Evolutionary conservation across 345 rosid species (phyloP).

Genomic region (Euphorbia lathyris): DNA sequence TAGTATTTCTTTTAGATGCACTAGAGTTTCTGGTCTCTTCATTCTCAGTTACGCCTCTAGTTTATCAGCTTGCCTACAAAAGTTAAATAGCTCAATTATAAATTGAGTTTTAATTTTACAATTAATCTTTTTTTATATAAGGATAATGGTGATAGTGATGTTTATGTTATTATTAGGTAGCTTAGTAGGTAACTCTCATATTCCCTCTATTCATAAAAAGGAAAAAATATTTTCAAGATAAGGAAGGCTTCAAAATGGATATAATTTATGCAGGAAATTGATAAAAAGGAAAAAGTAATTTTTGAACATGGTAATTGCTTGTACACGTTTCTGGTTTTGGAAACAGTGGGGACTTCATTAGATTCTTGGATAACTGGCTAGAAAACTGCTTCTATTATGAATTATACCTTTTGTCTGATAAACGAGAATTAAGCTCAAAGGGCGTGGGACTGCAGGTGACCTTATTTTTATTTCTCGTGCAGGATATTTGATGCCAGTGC

Average conservation of each 20-base stretch:
- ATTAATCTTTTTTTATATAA: constrained; percentile 1
- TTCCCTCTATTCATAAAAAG: neutral
- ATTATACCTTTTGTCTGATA: neutral
- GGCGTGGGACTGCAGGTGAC: neutral
- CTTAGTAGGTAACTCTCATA: neutral
- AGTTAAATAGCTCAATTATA: neutral
- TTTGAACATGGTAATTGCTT: neutral
- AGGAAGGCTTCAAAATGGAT: neutral
- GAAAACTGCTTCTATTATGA: neutral
- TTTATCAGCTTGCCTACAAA: neutral
- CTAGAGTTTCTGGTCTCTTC: neutral
- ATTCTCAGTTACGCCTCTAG: neutral
- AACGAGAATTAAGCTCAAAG: neutral
- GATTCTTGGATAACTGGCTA: neutral
- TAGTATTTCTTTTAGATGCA: too few relatives aligned
- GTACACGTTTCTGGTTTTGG: neutral
- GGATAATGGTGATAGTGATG: constrained; percentile 8
- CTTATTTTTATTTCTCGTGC: neutral
- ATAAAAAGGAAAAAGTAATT: neutral
- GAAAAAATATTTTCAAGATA: neutral
- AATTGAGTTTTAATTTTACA: constrained; percentile 11
- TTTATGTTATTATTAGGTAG: neutral
- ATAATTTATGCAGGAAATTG: neutral
- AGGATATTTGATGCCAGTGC: constrained; percentile 56
- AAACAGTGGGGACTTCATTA: constrained; percentile 2